Evolutionary conservation across 352 stramenopile species (phyloP).

Genomic region (Lagenidium giganteum): DNA sequence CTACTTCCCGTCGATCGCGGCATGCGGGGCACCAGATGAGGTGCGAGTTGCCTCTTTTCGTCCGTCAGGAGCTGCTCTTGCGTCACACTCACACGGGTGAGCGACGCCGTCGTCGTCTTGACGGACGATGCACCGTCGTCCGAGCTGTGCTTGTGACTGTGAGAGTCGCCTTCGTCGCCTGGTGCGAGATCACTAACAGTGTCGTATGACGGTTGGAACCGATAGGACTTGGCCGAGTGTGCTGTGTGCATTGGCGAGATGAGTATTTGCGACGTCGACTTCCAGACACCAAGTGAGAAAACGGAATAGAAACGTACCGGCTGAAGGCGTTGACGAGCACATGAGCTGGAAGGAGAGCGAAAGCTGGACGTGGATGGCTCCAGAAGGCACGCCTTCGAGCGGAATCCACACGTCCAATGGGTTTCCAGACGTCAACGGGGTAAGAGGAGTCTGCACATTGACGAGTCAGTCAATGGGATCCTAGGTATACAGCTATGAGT

Average conservation of each 20-base stretch:
- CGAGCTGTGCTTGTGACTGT: not conserved
- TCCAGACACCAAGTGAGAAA: constrained; percentile 1
- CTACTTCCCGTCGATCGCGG: constrained; percentile 62
- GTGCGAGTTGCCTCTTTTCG: constrained; percentile 12
- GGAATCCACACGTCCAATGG: constrained; percentile 68
- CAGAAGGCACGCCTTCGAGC: constrained; percentile 51
- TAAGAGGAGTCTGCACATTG: constrained; percentile 33
- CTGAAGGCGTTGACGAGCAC: constrained; percentile 44
- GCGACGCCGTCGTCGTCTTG: no score
- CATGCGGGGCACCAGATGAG: constrained; percentile 24
- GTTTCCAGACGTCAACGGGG: constrained; percentile 45
- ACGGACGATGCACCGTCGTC: no score
- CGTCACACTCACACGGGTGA: not conserved
- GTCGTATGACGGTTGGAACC: constrained; percentile 4
- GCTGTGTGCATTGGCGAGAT: constrained; percentile 28
- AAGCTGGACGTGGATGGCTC: constrained; percentile 49
- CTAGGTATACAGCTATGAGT: not conserved
- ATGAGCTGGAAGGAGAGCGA: constrained; percentile 80
- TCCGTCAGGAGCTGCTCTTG: not conserved
- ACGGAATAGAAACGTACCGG: not conserved
- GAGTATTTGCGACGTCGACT: constrained; percentile 11
- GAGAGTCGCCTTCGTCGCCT: no score
- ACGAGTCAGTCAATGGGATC: constrained; percentile 1
- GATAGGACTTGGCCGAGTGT: constrained; percentile 23
- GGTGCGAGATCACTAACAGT: constrained; percentile 4